phyloP scores from a whole-genome alignment of 495 filamentous ascomycete genomes.

The Geoglossum glabrum region DNA sequence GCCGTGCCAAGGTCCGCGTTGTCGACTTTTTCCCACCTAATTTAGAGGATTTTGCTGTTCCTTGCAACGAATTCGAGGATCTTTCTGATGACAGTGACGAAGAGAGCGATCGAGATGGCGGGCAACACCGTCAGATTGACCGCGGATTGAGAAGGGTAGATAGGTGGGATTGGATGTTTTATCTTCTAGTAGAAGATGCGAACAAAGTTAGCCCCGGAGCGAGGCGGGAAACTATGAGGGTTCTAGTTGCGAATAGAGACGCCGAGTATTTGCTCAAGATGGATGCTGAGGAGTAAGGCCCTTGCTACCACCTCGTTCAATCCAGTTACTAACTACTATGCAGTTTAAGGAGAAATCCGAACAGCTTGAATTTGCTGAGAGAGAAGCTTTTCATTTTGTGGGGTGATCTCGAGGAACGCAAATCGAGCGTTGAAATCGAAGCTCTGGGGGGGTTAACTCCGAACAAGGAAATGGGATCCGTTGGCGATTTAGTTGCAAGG shows the following conservation, averaged over 20 bases:
- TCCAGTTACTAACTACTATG: background rate
- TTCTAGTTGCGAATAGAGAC: constrained; percentile 41
- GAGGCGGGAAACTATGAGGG: constrained; percentile 29
- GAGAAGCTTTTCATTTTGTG: constrained; percentile 66
- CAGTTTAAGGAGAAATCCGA: constrained; percentile 33
- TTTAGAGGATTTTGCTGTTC: constrained; percentile 53
- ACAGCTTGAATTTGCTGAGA: constrained; percentile 28
- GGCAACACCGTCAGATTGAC: background rate
- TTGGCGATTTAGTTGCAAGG: background rate
- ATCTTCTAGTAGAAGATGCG: constrained; percentile 47
- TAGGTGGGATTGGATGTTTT: constrained; percentile 65
- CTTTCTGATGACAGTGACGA: constrained; percentile 25
- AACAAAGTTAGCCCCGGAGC: background rate
- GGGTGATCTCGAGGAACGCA: constrained; percentile 66
- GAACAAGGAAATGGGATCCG: background rate
- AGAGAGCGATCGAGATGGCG: constrained; percentile 10
- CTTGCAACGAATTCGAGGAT: constrained; percentile 21
- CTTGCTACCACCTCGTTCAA: background rate
- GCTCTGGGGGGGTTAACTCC: background rate
- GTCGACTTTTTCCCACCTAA: constrained; percentile 59
- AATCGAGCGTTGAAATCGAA: constrained; percentile 11
- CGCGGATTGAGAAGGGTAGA: constrained; percentile 8
- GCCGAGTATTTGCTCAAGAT: constrained; percentile 45
- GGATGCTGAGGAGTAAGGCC: constrained; percentile 44
- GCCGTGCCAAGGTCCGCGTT: constrained; percentile 45